Evolutionary conservation across 768 basidiomycete genomes (phyloP), one percentile per base, ranked within the genome.

Genomic region (Agaricus blazei): DNA sequence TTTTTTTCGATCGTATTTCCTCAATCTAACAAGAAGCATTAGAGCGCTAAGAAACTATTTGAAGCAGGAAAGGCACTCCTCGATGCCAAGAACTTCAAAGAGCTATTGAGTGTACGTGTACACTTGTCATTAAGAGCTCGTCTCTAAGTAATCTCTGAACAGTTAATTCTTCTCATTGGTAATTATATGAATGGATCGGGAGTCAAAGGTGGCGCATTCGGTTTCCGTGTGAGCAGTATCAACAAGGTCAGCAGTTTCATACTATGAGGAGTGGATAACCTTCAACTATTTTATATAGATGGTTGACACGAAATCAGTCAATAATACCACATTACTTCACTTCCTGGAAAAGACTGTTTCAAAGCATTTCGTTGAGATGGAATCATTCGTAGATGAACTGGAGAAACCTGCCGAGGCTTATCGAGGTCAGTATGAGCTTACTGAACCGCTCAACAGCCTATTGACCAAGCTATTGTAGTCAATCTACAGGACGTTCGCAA

Each of bases 111-210:
- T 60, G 93, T 93, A 63, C 57, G 81, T 64, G 19, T 34, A 43
- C 47, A 14, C 52, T 23, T 28, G 43, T 19, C 14, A 50, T 28
- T 34, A 3, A n/a, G 9, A 46, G 8, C 42, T 19, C 28, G 27
- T 34, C 36, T 24, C 37, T 52, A 23, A 40, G 2, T 23, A 7
- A 4, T 34, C 34, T 45, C 27, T 31, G 23, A 52, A n/a, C 57
- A 79, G 88, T 81, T 99, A 41, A 97, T 98, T 60, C 84, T 99
- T 12, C 79, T 95, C 62, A 83, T 99, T 61, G 96, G 96, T 42
- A 99, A 99, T 68, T 99, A 93, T 69, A 94, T 98, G 87, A 99
- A 99, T 66, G 93, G 94, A 5, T 88, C 93, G 51, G 93, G 95
- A 52, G 81, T 93, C 63, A 97, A 96, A 68, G 96, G 96, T 53